Conservation (phyloP, 2,329 filamentous ascomycete species). For the Aspergillus uvarum region DNA sequence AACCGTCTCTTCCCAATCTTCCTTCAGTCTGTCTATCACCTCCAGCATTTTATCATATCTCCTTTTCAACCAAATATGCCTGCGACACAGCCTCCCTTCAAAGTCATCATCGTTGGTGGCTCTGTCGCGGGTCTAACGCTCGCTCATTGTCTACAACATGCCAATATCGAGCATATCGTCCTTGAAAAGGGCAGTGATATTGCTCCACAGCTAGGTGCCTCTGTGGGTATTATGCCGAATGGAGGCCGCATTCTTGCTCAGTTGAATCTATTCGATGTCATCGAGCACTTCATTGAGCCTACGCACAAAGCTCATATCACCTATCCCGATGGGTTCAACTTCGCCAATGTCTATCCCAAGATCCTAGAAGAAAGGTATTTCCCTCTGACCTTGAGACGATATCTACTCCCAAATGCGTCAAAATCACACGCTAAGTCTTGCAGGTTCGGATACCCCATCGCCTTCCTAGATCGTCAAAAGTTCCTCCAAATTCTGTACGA, state of each 20-base stretch:
- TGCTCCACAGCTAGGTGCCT: constrained; percentile 18
- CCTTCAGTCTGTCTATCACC: not conserved
- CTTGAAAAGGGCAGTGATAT: constrained; percentile 29
- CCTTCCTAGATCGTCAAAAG: constrained; percentile 19
- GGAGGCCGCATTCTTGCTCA: constrained; percentile 21
- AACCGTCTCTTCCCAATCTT: not conserved
- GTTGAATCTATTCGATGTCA: constrained; percentile 12
- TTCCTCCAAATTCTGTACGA: constrained; percentile 26
- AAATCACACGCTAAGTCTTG: not conserved
- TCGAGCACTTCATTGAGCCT: constrained; percentile 19
- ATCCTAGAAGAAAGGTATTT: constrained; percentile 12
- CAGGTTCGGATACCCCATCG: constrained; percentile 22
- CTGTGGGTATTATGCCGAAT: constrained; percentile 22
- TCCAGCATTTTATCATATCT: not conserved
- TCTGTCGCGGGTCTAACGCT: constrained; percentile 51
- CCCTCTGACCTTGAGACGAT: not conserved
- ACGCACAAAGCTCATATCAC: constrained; percentile 9
- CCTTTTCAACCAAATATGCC: not conserved
- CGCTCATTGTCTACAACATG: constrained; percentile 47
- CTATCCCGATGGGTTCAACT: constrained; percentile 16
- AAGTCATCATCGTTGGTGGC: constrained; percentile 51
- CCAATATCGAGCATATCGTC: constrained; percentile 50
- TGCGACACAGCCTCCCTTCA: constrained; percentile 1
- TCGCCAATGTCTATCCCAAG: constrained; percentile 9
- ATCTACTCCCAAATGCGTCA: not conserved